Evolutionary conservation across 2,329 filamentous ascomycete genomes (phyloP).

Genomic region (Exophiala sp.): DNA sequence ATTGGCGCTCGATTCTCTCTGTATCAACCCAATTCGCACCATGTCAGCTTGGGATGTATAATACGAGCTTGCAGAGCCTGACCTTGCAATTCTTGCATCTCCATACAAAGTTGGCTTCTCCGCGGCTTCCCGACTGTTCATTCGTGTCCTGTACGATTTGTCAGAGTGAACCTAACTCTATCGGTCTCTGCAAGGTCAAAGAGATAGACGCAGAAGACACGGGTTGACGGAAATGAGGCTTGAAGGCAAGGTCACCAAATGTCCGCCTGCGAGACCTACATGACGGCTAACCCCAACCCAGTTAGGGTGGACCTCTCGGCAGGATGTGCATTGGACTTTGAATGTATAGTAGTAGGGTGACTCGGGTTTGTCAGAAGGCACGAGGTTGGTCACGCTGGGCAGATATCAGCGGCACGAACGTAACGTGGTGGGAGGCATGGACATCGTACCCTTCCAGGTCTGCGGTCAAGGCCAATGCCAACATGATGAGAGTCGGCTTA

Average conservation of each 20-base stretch:
- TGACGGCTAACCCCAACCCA: constrained; percentile 81
- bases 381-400: constrained; percentile 77
- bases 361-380: constrained; percentile 72
- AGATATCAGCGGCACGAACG: constrained; percentile 7
- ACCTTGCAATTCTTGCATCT: constrained; percentile 98
- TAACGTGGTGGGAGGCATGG: background rate
- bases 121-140: constrained; percentile 85
- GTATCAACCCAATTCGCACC: background rate
- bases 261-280: constrained; percentile 50
- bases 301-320: constrained; percentile 83
- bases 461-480: constrained; percentile 26
- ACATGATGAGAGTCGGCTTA: constrained; percentile 9
- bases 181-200: no score
- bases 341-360: constrained; percentile 95
- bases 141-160: constrained; percentile 64
- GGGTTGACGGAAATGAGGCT: background rate
- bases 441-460: constrained; percentile 29
- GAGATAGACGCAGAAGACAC: no score
- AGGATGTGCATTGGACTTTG: constrained; percentile 97
- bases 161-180: constrained; percentile 4
- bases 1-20: constrained; percentile 80
- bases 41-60: background rate
- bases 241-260: background rate
- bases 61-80: background rate
- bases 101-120: constrained; percentile 99